These are phyloP conservation scores for Trichoderma koningii DNA, from an alignment of 2,329 filamentous ascomycete genomes.

Conservation along the genomic window DNA sequence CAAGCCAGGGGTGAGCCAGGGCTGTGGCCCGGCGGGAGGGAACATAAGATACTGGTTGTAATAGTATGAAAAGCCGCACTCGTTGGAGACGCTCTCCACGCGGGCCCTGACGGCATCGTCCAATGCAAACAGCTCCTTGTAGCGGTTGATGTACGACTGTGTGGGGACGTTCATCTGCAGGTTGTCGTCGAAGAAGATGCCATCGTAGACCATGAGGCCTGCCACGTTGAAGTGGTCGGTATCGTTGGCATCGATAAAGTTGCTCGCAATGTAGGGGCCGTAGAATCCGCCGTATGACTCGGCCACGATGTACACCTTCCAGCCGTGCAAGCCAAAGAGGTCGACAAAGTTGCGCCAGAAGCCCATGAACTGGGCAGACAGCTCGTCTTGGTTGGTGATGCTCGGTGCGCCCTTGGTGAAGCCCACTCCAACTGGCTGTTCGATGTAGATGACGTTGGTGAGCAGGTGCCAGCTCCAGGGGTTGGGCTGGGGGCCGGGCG, in stretches of 20 bases:
- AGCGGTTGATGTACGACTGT: slow-evolving; percentile 62
- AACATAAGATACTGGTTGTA: slow-evolving; percentile 64
- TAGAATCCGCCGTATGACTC: slow-evolving; percentile 69
- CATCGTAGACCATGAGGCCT: slow-evolving; percentile 73
- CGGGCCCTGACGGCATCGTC: slow-evolving; percentile 59
- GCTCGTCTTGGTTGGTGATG: slow-evolving; percentile 66
- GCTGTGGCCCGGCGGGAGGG: slow-evolving; percentile 65
- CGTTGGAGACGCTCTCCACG: slow-evolving; percentile 54
- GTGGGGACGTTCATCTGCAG: slow-evolving; percentile 51
- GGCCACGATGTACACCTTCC: slow-evolving; percentile 72
- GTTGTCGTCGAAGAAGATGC: slow-evolving; percentile 57
- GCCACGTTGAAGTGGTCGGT: slow-evolving; percentile 67
- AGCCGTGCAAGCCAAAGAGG: slow-evolving; percentile 66
- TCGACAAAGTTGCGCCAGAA: slow-evolving; percentile 80
- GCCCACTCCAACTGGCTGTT: slow-evolving; percentile 68
- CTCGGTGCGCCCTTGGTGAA: slow-evolving; percentile 67
- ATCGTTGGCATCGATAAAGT: slow-evolving; percentile 69
- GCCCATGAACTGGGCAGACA: slow-evolving; percentile 70
- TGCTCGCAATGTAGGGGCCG: slow-evolving; percentile 71
- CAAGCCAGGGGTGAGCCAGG: slow-evolving; percentile 49
- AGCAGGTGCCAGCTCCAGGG: slow-evolving; percentile 65
- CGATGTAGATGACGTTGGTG: slow-evolving; percentile 65
- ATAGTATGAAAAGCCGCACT: slow-evolving; percentile 65
- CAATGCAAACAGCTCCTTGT: slow-evolving; percentile 61
- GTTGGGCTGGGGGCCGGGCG: slow-evolving; percentile 64